Evolutionary conservation across 495 filamentous ascomycete species (phyloP).

Genomic region (Baudoinia panamericana): DNA sequence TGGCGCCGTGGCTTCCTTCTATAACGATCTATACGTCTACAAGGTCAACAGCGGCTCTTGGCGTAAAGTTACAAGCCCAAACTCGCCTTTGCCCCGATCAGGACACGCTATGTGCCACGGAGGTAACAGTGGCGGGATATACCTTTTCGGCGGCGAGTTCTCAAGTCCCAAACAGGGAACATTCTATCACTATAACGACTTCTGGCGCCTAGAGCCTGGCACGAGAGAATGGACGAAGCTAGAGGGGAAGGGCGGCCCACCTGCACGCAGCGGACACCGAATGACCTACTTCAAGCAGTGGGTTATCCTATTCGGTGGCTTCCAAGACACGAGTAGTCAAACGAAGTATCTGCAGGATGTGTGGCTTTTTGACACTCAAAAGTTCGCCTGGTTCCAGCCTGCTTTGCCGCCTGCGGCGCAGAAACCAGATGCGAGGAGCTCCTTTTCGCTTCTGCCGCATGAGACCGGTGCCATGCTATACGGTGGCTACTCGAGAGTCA

Average conservation of each 20-base stretch:
- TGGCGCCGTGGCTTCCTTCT: slow-evolving; percentile 49
- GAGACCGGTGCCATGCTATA: slow-evolving; percentile 79
- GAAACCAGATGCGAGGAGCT: slow-evolving; percentile 80
- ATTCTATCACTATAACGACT: slow-evolving; percentile 98
- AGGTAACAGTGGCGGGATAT: slow-evolving; percentile 72
- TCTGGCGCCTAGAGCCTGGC: slow-evolving; percentile 77
- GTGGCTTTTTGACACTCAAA: slow-evolving; percentile 57
- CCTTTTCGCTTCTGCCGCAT: slow-evolving; percentile 81
- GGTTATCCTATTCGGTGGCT: slow-evolving; percentile 66
- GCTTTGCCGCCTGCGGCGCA: slow-evolving; percentile 56
- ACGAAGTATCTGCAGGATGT: slow-evolving; percentile 75
- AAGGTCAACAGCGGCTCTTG: slow-evolving; percentile 76
- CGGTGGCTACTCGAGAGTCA: slow-evolving; percentile 87
- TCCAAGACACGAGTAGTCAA: slow-evolving; percentile 87
- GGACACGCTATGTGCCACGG: slow-evolving; percentile 88
- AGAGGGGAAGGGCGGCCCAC: slow-evolving; percentile 74
- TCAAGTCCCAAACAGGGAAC: slow-evolving; percentile 88
- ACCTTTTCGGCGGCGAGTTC: slow-evolving; percentile 78
- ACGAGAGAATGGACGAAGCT: slow-evolving; percentile 80
- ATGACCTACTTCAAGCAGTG: slow-evolving; percentile 91
- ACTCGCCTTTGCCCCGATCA: slow-evolving; percentile 78
- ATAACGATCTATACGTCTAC: slow-evolving; percentile 73
- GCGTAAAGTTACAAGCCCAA: slow-evolving; percentile 76
- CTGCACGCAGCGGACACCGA: slow-evolving; percentile 81
- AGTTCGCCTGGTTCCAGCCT: slow-evolving; percentile 65